Evolutionary conservation across 169 alveolate genomes (phyloP).

Genomic region (Pseudocohnilembus persalinus): DNA sequence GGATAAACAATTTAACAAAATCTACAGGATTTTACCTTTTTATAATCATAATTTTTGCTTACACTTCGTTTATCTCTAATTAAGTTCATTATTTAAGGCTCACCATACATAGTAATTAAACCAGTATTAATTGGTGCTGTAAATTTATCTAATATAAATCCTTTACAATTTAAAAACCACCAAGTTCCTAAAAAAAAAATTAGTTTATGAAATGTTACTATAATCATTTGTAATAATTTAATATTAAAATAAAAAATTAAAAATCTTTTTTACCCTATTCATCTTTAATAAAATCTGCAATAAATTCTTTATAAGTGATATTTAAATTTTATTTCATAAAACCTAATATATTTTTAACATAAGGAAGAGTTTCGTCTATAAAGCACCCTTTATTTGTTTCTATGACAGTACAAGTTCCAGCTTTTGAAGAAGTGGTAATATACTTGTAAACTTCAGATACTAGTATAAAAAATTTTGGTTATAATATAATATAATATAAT

Average conservation of each 20-base stretch:
- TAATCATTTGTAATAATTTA: slow-evolving; percentile 53
- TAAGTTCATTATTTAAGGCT: slow-evolving; percentile 29
- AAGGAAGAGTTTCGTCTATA: slow-evolving; percentile 68
- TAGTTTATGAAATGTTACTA: slow-evolving; percentile 36
- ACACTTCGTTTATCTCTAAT: slow-evolving; percentile 25
- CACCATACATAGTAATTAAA: slow-evolving; percentile 37
- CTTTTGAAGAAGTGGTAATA: slow-evolving; percentile 59
- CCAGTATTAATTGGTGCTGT: slow-evolving; percentile 11
- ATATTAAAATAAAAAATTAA: slow-evolving; percentile 68
- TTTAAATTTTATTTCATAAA: slow-evolving; percentile 65
- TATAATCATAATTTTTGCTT: slow-evolving; percentile 48
- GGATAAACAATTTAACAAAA: slow-evolving; percentile 62
- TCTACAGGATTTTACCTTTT: slow-evolving; percentile 57
- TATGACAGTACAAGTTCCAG: slow-evolving; percentile 63
- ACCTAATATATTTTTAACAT: slow-evolving; percentile 69
- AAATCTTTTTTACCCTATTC: slow-evolving; percentile 61
- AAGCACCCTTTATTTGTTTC: slow-evolving; percentile 75
- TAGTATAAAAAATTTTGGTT: no score
- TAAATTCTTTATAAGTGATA: slow-evolving; percentile 66
- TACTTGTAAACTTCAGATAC: no score
- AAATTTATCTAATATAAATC: slow-evolving; percentile 29
- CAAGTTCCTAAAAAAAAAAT: slow-evolving; percentile 21
- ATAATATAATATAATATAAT: no score
- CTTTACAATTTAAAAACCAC: slow-evolving; percentile 6
- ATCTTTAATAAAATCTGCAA: slow-evolving; percentile 80